Percentiles rank a stretch among this genome's conserved stretches.
Evolutionary conservation across 2,329 filamentous ascomycete genomes (phyloP).

Genomic region (Aspergillus brunneoviolaceus): DNA sequence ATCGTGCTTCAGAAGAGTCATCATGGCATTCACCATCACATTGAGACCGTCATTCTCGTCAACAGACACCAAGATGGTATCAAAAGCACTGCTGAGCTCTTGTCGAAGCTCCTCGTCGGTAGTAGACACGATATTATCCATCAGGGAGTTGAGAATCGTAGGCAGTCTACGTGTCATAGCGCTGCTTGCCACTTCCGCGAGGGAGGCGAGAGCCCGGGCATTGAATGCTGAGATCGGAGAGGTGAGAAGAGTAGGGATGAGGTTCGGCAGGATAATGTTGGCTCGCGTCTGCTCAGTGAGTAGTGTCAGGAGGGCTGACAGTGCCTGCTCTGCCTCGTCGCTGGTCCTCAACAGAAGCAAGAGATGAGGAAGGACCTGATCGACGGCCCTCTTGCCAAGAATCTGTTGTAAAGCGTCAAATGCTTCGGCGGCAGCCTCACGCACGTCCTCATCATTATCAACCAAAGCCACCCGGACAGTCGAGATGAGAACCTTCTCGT

Average conservation of each 20-base stretch:
- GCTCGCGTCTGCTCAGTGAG: constrained; percentile 91
- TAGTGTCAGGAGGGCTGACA: constrained; percentile 87
- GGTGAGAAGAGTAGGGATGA: constrained; percentile 88
- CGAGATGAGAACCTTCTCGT: constrained; percentile 91
- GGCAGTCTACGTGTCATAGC: constrained; percentile 90
- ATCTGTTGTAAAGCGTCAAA: constrained; percentile 95
- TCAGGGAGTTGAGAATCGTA: constrained; percentile 85
- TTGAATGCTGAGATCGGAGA: constrained; percentile 94
- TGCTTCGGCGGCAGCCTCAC: constrained; percentile 93
- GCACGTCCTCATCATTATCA: constrained; percentile 83
- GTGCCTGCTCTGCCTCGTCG: constrained; percentile 83
- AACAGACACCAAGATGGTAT: constrained; percentile 85
- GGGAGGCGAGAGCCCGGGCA: constrained; percentile 85
- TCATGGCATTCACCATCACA: constrained; percentile 89
- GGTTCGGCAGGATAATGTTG: constrained; percentile 93
- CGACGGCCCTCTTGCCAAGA: constrained; percentile 88
- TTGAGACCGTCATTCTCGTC: constrained; percentile 96
- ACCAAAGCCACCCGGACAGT: constrained; percentile 91
- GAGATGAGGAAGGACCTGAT: constrained; percentile 90
- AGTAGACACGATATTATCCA: constrained; percentile 80
- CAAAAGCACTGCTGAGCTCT: constrained; percentile 79
- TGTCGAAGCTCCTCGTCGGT: constrained; percentile 70
- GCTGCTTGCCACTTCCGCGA: constrained; percentile 85
- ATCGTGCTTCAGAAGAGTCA: constrained; percentile 85
- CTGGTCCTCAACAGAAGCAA: constrained; percentile 86